These are phyloP conservation scores for Antitrichia curtipendula DNA, from an alignment of 225 moss, liverwort and hornwort genomes.

Conservation along the genomic window DNA sequence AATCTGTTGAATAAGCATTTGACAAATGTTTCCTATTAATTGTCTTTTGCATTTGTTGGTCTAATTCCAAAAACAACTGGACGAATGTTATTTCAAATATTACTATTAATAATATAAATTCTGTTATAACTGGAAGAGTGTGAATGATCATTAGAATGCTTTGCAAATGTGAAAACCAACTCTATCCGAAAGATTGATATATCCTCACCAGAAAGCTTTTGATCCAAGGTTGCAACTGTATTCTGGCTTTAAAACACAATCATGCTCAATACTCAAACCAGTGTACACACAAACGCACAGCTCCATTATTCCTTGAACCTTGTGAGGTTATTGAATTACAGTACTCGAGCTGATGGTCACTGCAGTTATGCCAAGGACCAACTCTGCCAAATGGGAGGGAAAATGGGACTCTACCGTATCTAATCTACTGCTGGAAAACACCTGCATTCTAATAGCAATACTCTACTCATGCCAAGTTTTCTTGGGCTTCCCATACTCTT, in stretches of 20 bases:
- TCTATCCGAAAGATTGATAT: neutral
- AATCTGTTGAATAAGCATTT: neutral
- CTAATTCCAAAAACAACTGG: neutral
- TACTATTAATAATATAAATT: neutral
- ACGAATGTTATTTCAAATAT: neutral
- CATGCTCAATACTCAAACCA: neutral
- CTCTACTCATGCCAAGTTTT: slow-evolving; percentile 2
- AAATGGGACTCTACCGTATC: neutral
- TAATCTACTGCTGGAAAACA: neutral
- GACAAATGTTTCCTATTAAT: neutral
- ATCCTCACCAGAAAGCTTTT: neutral
- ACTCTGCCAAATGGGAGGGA: neutral
- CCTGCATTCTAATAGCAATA: neutral
- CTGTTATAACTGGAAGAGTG: neutral
- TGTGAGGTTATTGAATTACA: neutral
- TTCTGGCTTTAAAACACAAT: neutral
- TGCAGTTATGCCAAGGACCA: neutral
- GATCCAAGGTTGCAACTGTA: neutral
- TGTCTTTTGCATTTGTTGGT: neutral
- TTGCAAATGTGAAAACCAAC: neutral
- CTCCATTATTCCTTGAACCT: neutral
- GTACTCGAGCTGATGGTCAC: neutral
- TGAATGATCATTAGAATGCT: neutral
- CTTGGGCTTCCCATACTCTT: slow-evolving; percentile 19
- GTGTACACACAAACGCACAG: neutral